Evolutionary conservation across 768 basidiomycete species (phyloP), one percentile per base, ranked within the genome.

Genomic region (Hericium alpestre): DNA sequence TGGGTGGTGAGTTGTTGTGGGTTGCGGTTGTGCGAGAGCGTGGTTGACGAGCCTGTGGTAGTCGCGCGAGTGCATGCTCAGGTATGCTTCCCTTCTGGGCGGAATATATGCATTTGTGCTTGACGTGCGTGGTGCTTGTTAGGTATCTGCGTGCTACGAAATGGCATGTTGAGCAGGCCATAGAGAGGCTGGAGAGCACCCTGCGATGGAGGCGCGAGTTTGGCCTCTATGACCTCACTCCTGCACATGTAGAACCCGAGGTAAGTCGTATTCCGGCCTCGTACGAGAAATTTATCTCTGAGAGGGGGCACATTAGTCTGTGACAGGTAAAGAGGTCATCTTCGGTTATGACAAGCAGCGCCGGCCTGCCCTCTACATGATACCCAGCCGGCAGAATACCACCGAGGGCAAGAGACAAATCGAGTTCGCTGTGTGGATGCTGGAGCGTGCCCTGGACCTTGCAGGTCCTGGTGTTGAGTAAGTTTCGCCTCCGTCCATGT

Each of bases 391-490:
- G 20, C 91, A 93, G 68, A 93, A 93, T 68, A 93, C 90, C 0
- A 76, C 80, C 3, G 86, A 84, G 60, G 67, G 77, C 4, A 72
- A 73, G 2, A 75, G 83, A 18, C 90, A 92, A 70, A 77, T 92
- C 51, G 79, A 90, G 50, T 87, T 78, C 62, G 75, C 78, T 1
- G 79, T 92, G 15, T 94, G 84, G 82, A 76, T 84, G 72, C 69
- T 93, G 27, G 92, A 95, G 67, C 79, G 87, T 1, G 73, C 77
- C 16, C 74, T 87, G 23, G 88, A 93, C 61, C 74, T 91, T 55
- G 87, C 90, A 83, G 80, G 77, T 15, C 82, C 87, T 20, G 89
- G 88, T 22, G 83, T 93, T 38, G 91, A 93, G 89, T 89, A 64
- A 56, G 82, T 73, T 18, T 51, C 58, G 20, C 56, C 15, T 9